Percentiles rank a stretch among this genome's conserved stretches.
Conservation (phyloP, 2,329 filamentous ascomycete species). For the Beauveria scarabaeidicola region DNA sequence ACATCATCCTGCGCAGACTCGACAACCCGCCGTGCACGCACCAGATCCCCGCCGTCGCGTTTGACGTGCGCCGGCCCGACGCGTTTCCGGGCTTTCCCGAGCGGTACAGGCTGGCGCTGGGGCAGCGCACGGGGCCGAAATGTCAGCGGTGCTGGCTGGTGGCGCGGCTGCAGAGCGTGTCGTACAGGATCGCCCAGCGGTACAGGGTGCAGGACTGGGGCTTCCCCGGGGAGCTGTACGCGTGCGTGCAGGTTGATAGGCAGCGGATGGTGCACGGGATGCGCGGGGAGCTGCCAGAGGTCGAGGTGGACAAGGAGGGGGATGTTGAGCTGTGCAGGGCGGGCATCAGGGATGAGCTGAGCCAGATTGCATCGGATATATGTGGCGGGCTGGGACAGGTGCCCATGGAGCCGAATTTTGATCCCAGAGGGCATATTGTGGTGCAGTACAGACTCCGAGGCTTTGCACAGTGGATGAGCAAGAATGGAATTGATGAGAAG, state of each 20-base stretch:
- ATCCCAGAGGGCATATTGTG: slow-evolving; percentile 1
- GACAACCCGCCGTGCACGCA: slow-evolving; percentile 8
- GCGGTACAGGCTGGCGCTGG: not conserved
- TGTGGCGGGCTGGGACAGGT: slow-evolving; percentile 4
- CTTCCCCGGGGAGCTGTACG: slow-evolving; percentile 5
- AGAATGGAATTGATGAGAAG: not conserved
- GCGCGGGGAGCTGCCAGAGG: not conserved
- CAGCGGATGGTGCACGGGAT: slow-evolving; percentile 6
- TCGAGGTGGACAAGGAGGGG: not conserved
- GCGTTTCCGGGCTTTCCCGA: not conserved
- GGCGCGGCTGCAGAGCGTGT: slow-evolving; percentile 2
- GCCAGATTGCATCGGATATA: not conserved
- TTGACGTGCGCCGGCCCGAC: not conserved
- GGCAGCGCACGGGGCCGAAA: slow-evolving; percentile 4
- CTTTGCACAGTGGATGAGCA: not conserved
- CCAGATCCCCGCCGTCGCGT: not conserved
- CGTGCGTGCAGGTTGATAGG: slow-evolving; percentile 9
- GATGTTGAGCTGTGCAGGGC: not conserved
- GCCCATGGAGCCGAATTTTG: slow-evolving; percentile 11
- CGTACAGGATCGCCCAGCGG: not conserved
- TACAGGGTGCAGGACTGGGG: not conserved
- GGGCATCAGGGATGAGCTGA: not conserved
- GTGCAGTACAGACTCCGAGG: slow-evolving; percentile 7
- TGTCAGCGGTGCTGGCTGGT: slow-evolving; percentile 10
- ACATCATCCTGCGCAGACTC: slow-evolving; percentile 2